These are phyloP conservation scores for Santalum album DNA, from an alignment of 164 flowering plant species.

Conservation along the genomic window DNA sequence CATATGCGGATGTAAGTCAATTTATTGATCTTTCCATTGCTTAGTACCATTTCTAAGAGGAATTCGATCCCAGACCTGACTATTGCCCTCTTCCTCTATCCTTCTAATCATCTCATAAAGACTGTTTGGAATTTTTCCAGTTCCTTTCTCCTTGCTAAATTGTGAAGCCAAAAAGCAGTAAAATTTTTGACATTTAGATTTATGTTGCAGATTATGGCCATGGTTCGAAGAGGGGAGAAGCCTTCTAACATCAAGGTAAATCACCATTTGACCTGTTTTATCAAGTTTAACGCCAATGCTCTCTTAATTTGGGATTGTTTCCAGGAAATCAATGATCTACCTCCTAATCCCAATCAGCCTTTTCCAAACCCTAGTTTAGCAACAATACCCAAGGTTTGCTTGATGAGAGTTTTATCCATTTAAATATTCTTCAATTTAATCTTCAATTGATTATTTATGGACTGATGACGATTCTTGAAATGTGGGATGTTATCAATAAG, in stretches of 20 bases:
- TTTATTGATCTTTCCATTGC: not conserved
- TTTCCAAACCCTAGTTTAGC: conserved; percentile 66
- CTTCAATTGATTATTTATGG: too few species aligned
- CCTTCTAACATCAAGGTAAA: conserved; percentile 63
- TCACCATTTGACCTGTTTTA: not conserved
- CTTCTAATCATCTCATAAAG: too few species aligned
- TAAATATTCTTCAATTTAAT: too few species aligned
- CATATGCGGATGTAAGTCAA: conserved; percentile 72
- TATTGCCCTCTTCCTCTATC: too few species aligned
- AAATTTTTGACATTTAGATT: not conserved
- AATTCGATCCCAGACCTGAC: too few species aligned
- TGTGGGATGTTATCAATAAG: too few species aligned
- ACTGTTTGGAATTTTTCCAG: too few species aligned
- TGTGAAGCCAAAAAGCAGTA: too few species aligned
- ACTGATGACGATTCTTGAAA: too few species aligned
- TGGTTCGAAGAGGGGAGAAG: conserved; percentile 89
- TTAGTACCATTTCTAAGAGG: not conserved
- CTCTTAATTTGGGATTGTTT: conserved; percentile 8
- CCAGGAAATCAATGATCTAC: conserved; percentile 85
- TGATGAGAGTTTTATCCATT: conserved; percentile 4
- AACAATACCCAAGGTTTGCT: conserved; percentile 66
- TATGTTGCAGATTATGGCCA: conserved; percentile 68
- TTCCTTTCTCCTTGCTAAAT: too few species aligned
- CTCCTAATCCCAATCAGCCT: conserved; percentile 89
- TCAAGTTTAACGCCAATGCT: not conserved